phyloP scores from a whole-genome alignment of 805 yeast species.

The Monosporozyma aerobia region DNA sequence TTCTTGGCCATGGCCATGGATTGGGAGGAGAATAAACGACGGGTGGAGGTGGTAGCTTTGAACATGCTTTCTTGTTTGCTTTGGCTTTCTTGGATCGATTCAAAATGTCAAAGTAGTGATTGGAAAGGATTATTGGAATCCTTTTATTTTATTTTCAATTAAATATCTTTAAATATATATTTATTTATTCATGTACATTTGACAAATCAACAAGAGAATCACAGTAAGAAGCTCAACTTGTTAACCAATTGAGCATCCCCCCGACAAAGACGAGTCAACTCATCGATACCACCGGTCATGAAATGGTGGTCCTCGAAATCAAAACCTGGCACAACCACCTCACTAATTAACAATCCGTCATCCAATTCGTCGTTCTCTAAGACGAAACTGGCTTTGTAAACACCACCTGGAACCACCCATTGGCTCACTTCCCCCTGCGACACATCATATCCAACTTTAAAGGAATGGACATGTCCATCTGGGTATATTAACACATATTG shows the following conservation, averaged over 20 bases:
- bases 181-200: not conserved
- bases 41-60: conserved; percentile 4
- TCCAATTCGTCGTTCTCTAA: conserved; percentile 31
- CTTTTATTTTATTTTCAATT: not conserved
- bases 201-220: not conserved
- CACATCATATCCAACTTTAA: conserved; percentile 44
- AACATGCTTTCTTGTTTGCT: conserved; percentile 9
- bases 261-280: conserved; percentile 29
- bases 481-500: conserved; percentile 47
- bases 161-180: not conserved
- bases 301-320: conserved; percentile 46
- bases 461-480: conserved; percentile 39
- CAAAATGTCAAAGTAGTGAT: not conserved
- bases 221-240: not conserved
- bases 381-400: conserved; percentile 47
- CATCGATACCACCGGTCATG: conserved; percentile 29
- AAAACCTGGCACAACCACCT: conserved; percentile 55
- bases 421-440: conserved; percentile 42
- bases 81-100: not conserved
- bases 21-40: conserved; percentile 44
- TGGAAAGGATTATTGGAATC: not conserved
- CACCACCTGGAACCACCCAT: conserved; percentile 58
- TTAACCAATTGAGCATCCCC: not conserved
- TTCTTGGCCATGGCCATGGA: conserved; percentile 40
- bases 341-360: conserved; percentile 42